Base-by-base conservation (phyloP, 495 filamentous ascomycete genomes). In the Talaromyces thailandensis region DNA sequence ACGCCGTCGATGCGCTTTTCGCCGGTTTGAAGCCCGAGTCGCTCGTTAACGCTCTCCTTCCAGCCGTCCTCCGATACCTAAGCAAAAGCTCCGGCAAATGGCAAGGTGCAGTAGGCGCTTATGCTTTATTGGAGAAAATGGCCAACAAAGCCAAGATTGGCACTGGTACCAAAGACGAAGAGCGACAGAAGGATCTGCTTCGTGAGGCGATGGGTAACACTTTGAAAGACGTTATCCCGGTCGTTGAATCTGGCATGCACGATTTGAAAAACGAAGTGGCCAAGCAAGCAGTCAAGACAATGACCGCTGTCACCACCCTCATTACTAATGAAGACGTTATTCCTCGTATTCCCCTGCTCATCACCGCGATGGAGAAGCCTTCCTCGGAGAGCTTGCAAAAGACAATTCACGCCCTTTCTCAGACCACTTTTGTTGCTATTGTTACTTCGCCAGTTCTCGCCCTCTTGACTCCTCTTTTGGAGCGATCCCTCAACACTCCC, bases 381-480 rank as follows among this genome's bases (percentile, higher is more conserved):
- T 95, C 90, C 6, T 82, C 89, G n/a, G 86, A 95, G 69, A 88
- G 87, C 16, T 81, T 94, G 58, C 89, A 94, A 68, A 94, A 96
- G 77, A 93, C 94, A 45, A 99, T 99, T 65, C 94, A 97, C 66
- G 94, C 93, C 37, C 81, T 99, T 45, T 96, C 92, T 1, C 91
- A 96, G 75, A 99, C 94, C n/a, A 99, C 94, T 31, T 99, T 99
- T 68, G 93, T 99, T 51, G 92, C 94, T 60, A 85, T 93, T 63
- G 95, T 99, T 64, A 97, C 92, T 12, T 97, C 94, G n/a, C 94
- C 94, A 21, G 94, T 98, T 4, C 85, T 99, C 26, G 94, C 94
- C n/a, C 86, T 99, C 8, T 84, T 99, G 31, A 99, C 94, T 4
- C 94, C 94, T 35, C 88, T 98, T 63, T 85, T 99, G 24, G 95